phyloP scores from a whole-genome alignment of 140 eudicot species.

The Cichorium intybus region DNA sequence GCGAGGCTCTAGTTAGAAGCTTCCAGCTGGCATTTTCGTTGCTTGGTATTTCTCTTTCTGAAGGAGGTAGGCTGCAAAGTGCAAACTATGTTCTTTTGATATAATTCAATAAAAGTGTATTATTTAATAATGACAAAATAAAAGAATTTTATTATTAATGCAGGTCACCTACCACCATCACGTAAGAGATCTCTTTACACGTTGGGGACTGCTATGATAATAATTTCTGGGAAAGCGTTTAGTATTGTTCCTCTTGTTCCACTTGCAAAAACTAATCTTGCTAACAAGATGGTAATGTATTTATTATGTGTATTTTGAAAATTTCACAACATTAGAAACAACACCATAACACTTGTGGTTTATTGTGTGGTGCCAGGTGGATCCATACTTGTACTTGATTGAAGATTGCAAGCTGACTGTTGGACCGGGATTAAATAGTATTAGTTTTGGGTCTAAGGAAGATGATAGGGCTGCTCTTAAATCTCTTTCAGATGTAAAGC shows the following conservation, averaged over 20 bases:
- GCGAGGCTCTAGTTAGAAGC: constrained; percentile 75
- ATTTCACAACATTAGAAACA: too few species aligned
- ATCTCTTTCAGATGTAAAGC: constrained; percentile 53
- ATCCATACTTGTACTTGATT: constrained; percentile 77
- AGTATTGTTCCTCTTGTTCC: constrained; percentile 65
- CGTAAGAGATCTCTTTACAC: constrained; percentile 85
- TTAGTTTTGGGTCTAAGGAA: constrained; percentile 72
- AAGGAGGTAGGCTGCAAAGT: constrained; percentile 73
- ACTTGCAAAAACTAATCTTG: constrained; percentile 59
- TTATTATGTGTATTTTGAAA: not conserved
- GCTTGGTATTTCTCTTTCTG: constrained; percentile 59
- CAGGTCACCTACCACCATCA: constrained; percentile 80
- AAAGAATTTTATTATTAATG: constrained; percentile 15
- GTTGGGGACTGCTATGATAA: constrained; percentile 77
- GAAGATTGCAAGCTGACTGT: constrained; percentile 77
- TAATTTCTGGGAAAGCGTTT: constrained; percentile 80
- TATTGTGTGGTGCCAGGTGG: constrained; percentile 52
- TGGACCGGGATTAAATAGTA: constrained; percentile 36
- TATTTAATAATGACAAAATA: not conserved
- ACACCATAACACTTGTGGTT: not conserved
- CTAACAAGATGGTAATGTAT: constrained; percentile 57
- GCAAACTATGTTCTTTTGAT: not conserved
- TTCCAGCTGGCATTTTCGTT: constrained; percentile 96
- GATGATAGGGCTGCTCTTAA: constrained; percentile 67
- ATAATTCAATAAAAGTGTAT: too few species aligned